Conservation (phyloP, 768 basidiomycete species). For the Clavulina sp. region DNA sequence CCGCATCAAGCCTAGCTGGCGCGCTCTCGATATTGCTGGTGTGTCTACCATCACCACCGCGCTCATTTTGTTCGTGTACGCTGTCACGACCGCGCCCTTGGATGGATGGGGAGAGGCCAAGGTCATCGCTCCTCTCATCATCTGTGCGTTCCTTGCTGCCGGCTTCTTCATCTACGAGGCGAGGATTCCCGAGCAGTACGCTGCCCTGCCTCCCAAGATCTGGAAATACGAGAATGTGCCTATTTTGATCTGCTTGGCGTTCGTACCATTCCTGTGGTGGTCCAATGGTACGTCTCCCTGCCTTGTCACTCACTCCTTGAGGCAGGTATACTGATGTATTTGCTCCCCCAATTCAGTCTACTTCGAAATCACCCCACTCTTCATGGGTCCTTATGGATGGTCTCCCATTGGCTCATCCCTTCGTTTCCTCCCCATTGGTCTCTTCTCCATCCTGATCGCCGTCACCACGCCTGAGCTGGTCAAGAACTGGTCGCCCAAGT, state of each 20-base stretch:
- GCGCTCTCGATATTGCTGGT: constrained; percentile 24
- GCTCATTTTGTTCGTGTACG: constrained; percentile 21
- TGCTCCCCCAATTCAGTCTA: too few species aligned
- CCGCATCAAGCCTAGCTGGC: constrained; percentile 11
- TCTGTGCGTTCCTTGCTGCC: constrained; percentile 25
- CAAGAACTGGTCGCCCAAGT: constrained; percentile 18
- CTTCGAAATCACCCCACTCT: constrained; percentile 21
- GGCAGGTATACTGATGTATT: not conserved
- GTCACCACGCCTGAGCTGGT: not conserved
- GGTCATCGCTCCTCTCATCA: constrained; percentile 30
- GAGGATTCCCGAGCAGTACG: constrained; percentile 22
- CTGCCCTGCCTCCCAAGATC: constrained; percentile 28
- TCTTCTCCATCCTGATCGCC: constrained; percentile 6
- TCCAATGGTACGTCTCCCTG: constrained; percentile 8
- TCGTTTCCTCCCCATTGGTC: constrained; percentile 17
- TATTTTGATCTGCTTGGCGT: constrained; percentile 22
- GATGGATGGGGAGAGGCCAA: constrained; percentile 31
- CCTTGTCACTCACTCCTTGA: not conserved
- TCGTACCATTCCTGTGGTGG: constrained; percentile 30
- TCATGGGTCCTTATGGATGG: constrained; percentile 30
- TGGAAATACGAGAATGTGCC: constrained; percentile 28
- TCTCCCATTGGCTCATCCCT: constrained; percentile 23
- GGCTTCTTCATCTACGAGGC: constrained; percentile 38
- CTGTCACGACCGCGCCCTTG: constrained; percentile 28
- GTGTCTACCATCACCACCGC: constrained; percentile 21